Percentiles rank a stretch among this genome's conserved stretches.
phyloP scores from a whole-genome alignment of 2,329 filamentous ascomycete species.

The Aspergillus alliaceus region DNA sequence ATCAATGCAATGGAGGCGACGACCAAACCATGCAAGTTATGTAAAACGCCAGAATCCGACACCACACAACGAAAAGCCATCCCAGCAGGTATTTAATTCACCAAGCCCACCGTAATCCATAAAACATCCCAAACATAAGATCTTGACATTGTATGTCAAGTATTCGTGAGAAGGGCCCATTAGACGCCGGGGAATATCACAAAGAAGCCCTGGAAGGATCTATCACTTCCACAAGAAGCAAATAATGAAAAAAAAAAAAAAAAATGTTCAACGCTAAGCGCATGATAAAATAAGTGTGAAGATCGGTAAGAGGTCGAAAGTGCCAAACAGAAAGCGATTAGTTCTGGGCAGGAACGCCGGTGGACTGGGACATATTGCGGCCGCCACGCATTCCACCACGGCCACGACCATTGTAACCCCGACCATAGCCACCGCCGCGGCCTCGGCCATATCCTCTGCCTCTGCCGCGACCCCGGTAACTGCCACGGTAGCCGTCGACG shows the following conservation, averaged over 20 bases:
- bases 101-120: slow-evolving; percentile 20
- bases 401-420: slow-evolving; percentile 40
- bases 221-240: slow-evolving; percentile 22
- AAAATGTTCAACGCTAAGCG: slow-evolving; percentile 21
- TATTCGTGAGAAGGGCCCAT: slow-evolving; percentile 24
- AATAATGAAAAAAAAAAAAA: slow-evolving; percentile 18
- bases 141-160: slow-evolving; percentile 24
- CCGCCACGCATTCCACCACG: slow-evolving; percentile 42
- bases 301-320: slow-evolving; percentile 6
- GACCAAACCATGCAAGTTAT: slow-evolving; percentile 17
- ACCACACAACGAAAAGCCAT: slow-evolving; percentile 16
- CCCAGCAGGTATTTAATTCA: slow-evolving; percentile 9
- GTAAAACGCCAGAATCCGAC: slow-evolving; percentile 17
- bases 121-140: slow-evolving; percentile 16
- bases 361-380: slow-evolving; percentile 38
- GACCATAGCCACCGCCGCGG: slow-evolving; percentile 44
- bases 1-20: slow-evolving; percentile 14
- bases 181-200: slow-evolving; percentile 23
- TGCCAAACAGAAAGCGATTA: slow-evolving; percentile 17
- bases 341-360: slow-evolving; percentile 37
- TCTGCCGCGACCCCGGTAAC: slow-evolving; percentile 67
- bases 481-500: slow-evolving; percentile 82
- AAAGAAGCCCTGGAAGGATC: slow-evolving; percentile 21
- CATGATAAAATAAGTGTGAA: slow-evolving; percentile 5
- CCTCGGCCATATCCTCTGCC: slow-evolving; percentile 52